Evolutionary conservation across 345 rosid species (phyloP).

Genomic region (Kernera saxatilis): DNA sequence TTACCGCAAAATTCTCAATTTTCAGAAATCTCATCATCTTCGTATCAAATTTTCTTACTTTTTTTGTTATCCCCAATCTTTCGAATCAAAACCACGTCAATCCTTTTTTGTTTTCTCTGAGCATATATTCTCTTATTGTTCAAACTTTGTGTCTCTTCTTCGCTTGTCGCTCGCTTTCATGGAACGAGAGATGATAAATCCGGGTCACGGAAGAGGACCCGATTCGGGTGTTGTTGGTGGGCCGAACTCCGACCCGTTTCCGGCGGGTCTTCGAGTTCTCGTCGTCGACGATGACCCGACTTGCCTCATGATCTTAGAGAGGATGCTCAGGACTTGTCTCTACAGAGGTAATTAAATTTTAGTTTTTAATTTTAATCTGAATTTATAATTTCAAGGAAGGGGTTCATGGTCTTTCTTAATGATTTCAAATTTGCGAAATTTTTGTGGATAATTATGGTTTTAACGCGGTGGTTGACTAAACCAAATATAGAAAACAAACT

Average conservation of each 20-base stretch:
- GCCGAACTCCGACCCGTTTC: conserved; percentile 55
- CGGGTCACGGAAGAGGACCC: conserved; percentile 34
- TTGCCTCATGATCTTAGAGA: conserved; percentile 86
- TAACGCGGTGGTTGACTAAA: conserved; percentile 4
- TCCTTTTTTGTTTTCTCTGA: neutral
- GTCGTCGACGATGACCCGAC: conserved; percentile 96
- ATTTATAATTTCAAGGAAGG: neutral
- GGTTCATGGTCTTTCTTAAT: conserved; percentile 2
- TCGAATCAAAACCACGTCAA: conserved; percentile 19
- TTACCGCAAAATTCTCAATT: neutral
- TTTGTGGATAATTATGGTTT: conserved; percentile 2
- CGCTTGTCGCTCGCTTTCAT: neutral
- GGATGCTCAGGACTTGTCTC: conserved; percentile 72
- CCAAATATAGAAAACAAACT: neutral
- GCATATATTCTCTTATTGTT: conserved; percentile 19
- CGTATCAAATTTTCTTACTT: conserved; percentile 28
- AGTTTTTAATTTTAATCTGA: neutral
- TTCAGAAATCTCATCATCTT: neutral
- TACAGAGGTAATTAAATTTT: conserved; percentile 54
- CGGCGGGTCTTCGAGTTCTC: conserved; percentile 74
- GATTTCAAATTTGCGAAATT: conserved; percentile 1
- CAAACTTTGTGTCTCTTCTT: conserved; percentile 1
- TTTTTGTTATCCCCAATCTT: conserved; percentile 1
- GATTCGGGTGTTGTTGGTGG: conserved; percentile 18
- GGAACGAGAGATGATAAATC: conserved; percentile 21